phyloP scores from a whole-genome alignment of 73 alveolate genomes.

The Paramecium sexaurelia region DNA sequence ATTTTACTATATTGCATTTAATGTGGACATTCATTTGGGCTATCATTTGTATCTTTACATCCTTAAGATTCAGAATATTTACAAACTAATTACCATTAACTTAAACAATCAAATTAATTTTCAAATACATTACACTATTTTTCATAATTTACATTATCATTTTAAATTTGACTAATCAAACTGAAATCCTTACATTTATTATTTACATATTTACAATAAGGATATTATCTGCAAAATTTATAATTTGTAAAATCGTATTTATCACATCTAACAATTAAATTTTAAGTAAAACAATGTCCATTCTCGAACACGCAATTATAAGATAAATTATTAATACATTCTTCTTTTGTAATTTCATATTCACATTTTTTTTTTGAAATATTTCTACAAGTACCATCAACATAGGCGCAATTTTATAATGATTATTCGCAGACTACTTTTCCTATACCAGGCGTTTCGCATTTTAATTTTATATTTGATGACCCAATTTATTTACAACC shows the following conservation, averaged over 20 bases:
- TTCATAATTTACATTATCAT: neutral
- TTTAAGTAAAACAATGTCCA: neutral
- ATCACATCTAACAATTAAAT: neutral
- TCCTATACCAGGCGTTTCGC: neutral
- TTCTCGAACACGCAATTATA: neutral
- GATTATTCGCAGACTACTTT: neutral
- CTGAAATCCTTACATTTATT: neutral
- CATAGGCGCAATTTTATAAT: neutral
- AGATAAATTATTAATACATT: neutral
- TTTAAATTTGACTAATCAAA: neutral
- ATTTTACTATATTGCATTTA: constrained; percentile 2
- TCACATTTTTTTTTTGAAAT: neutral
- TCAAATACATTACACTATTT: neutral
- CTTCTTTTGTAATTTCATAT: neutral
- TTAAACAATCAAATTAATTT: neutral
- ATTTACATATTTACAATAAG: neutral
- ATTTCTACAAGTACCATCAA: neutral
- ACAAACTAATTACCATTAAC: neutral
- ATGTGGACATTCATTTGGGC: constrained; percentile 19
- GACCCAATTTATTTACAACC: neutral
- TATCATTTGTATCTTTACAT: neutral
- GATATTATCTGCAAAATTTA: neutral
- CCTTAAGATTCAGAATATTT: neutral
- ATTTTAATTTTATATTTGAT: neutral
- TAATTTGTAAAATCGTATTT: neutral